Evolutionary conservation across 2,329 filamentous ascomycete genomes (phyloP).

Genomic region (Grosmannia huntii): DNA sequence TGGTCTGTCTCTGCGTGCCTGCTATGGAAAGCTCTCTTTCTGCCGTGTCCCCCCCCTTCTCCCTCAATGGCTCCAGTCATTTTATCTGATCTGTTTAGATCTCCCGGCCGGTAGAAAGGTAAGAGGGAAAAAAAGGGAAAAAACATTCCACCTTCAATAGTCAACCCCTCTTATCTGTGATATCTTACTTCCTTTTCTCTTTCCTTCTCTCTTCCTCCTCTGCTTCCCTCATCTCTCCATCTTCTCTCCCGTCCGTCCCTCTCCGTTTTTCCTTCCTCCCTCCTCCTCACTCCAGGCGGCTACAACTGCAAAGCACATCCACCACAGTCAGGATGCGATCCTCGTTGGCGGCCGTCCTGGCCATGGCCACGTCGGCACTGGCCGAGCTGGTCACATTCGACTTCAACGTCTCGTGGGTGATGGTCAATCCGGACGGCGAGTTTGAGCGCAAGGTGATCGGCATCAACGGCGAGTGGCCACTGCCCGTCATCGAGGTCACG

Average conservation of each 20-base stretch:
- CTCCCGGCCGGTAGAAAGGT: background rate
- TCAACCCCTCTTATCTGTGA: too few relatives aligned
- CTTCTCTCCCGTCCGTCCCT: background rate
- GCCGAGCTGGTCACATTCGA: conserved; percentile 40
- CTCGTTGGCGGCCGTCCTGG: conserved; percentile 5
- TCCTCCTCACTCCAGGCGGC: background rate
- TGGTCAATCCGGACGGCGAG: conserved; percentile 56
- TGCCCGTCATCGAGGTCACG: conserved; percentile 50
- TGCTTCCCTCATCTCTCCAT: background rate
- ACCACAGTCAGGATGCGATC: conserved; percentile 4
- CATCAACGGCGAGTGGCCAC: conserved; percentile 66
- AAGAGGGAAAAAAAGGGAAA: too few relatives aligned
- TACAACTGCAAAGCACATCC: too few relatives aligned
- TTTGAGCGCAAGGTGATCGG: conserved; percentile 56
- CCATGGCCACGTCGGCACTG: conserved; percentile 15
- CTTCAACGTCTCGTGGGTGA: conserved; percentile 61
- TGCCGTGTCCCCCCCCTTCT: background rate
- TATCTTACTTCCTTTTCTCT: background rate
- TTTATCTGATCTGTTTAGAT: background rate
- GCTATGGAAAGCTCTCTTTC: background rate
- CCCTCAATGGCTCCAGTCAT: too few relatives aligned
- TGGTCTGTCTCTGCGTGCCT: too few relatives aligned
- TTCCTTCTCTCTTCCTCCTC: background rate
- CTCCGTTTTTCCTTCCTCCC: background rate
- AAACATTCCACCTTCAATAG: too few relatives aligned